A percentile compares a stretch with the other conserved stretches of the same genome.
Evolutionary conservation across 176 grass and related monocot genomes (phyloP).

Genomic region (Thinopyrum elongatum): DNA sequence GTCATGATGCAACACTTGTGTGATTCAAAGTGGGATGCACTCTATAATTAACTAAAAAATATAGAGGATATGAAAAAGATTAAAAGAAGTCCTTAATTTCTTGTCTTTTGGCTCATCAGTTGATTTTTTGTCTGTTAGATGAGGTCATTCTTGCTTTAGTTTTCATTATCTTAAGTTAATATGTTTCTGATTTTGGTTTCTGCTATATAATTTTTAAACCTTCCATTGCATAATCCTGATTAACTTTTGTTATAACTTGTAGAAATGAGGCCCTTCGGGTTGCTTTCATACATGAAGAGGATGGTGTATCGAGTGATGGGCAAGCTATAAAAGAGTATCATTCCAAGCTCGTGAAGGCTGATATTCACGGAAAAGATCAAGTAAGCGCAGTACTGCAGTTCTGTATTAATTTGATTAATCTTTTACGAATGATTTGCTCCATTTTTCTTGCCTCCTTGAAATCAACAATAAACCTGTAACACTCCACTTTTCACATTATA

Average conservation of each 20-base stretch:
- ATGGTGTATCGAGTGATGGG: constrained; percentile 37
- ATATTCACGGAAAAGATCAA: constrained; percentile 95
- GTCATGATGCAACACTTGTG: too few relatives aligned
- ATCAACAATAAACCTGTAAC: not conserved
- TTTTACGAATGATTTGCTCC: not conserved
- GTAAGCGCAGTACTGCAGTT: constrained; percentile 46
- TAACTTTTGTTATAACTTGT: constrained; percentile 26
- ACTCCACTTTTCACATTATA: not conserved
- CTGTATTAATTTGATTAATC: not conserved
- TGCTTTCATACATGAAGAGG: constrained; percentile 95
- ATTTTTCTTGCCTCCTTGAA: constrained; percentile 12
- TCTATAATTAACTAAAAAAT: too few relatives aligned
- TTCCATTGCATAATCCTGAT: not conserved
- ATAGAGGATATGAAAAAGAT: too few relatives aligned
- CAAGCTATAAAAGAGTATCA: constrained; percentile 59
- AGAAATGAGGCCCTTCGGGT: constrained; percentile 95
- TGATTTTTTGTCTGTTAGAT: constrained; percentile 16
- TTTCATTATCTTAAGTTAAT: constrained; percentile 2
- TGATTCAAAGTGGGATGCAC: too few relatives aligned
- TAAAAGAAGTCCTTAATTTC: not conserved
- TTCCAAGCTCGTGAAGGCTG: constrained; percentile 94
- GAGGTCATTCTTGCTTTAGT: not conserved
- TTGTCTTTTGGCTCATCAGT: not conserved
- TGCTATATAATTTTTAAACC: not conserved
- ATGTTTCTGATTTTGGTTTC: constrained; percentile 17